These are phyloP conservation scores for Teunomyces stri DNA, from an alignment of 805 yeast genomes.

Conservation along the genomic window DNA sequence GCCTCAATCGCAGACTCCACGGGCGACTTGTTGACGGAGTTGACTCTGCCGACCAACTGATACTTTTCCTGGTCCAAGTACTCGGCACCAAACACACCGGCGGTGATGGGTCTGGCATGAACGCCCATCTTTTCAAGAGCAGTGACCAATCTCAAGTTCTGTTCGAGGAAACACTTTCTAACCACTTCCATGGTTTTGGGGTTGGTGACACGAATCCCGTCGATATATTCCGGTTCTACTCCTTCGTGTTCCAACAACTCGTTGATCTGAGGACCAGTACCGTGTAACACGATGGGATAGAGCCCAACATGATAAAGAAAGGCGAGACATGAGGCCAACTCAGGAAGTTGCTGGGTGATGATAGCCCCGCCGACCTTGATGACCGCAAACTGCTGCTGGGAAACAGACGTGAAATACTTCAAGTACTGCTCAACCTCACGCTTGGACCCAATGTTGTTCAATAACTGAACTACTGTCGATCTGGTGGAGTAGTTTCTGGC, in stretches of 20 bases:
- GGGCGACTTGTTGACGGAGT: constrained; percentile 76
- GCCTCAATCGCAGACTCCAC: constrained; percentile 93
- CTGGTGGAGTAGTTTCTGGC: constrained; percentile 56
- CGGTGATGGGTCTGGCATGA: constrained; percentile 96
- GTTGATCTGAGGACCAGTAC: constrained; percentile 98
- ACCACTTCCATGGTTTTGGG: constrained; percentile 94
- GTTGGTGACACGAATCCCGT: constrained; percentile 95
- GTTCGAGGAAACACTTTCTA: constrained; percentile 91
- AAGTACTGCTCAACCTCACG: constrained; percentile 97
- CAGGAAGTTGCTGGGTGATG: constrained; percentile 89
- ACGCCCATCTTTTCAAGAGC: constrained; percentile 96
- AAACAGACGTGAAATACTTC: constrained; percentile 93
- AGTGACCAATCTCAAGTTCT: constrained; percentile 89
- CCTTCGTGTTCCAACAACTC: constrained; percentile 90
- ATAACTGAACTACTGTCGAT: constrained; percentile 90
- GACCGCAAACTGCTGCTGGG: constrained; percentile 96
- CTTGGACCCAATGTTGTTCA: constrained; percentile 95
- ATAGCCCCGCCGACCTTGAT: constrained; percentile 99
- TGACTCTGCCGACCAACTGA: constrained; percentile 88
- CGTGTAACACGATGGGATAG: constrained; percentile 95
- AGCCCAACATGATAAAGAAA: constrained; percentile 96
- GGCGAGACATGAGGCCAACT: constrained; percentile 92
- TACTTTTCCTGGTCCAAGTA: constrained; percentile 89
- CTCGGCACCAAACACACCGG: constrained; percentile 94
- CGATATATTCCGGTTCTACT: constrained; percentile 91